Percentiles rank a stretch among this genome's conserved stretches.
Evolutionary conservation across 495 filamentous ascomycete genomes (phyloP).

Genomic region (Penicillium steckii): DNA sequence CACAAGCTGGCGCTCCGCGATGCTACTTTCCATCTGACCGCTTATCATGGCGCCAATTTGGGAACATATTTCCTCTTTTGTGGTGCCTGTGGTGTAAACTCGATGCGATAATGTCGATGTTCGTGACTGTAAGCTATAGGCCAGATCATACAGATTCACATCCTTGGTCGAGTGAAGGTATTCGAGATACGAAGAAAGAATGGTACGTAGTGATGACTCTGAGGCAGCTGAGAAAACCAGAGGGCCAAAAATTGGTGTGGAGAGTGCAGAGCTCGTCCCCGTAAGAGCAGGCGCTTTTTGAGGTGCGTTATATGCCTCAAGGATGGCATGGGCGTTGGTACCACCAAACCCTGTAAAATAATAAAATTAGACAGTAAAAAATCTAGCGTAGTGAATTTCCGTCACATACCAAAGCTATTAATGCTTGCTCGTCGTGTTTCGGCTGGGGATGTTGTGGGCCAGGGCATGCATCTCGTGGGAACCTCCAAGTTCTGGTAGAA

Average conservation of each 20-base stretch:
- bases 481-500: not conserved
- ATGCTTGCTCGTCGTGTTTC: constrained; percentile 47
- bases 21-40: not conserved
- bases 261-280: not conserved
- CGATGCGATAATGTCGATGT: not conserved
- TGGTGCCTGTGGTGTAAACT: not conserved
- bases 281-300: no score
- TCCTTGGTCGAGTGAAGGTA: not conserved
- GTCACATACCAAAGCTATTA: constrained; percentile 12
- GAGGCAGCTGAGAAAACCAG: not conserved
- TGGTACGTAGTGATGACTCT: not conserved
- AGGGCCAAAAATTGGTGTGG: not conserved
- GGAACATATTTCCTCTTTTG: not conserved
- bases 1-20: no score
- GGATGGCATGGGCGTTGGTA: constrained; percentile 58
- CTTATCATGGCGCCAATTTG: not conserved
- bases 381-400: no score
- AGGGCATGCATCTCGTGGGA: not conserved
- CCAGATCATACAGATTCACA: not conserved
- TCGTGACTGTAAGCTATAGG: not conserved
- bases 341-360: constrained; percentile 63
- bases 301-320: constrained; percentile 38
- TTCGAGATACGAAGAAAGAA: not conserved
- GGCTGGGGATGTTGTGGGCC: constrained; percentile 16
- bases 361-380: not conserved